Evolutionary conservation across 169 alveolate species (phyloP).

Genomic region (Plasmodium gonderi): DNA sequence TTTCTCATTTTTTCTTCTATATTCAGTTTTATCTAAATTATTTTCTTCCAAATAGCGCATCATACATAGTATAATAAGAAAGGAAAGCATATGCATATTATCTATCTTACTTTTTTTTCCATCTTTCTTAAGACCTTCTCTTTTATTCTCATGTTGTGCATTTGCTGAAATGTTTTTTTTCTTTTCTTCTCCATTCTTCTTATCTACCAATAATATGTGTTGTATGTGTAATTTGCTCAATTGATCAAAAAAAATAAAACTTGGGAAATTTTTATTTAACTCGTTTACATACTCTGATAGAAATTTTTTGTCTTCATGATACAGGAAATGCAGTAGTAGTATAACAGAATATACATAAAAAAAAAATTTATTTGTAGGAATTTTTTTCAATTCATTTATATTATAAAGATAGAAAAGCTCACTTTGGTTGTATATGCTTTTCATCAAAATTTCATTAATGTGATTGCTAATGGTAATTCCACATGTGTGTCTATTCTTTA

Average conservation of each 20-base stretch:
- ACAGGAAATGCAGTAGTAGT: constrained; percentile 1
- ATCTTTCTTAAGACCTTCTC: not conserved
- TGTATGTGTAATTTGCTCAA: not conserved
- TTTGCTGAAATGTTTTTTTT: not conserved
- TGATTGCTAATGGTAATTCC: not conserved
- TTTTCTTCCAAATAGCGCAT: constrained; percentile 35
- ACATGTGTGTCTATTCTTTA: constrained; percentile 5
- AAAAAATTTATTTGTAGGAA: constrained; percentile 46
- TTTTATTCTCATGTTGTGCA: not conserved
- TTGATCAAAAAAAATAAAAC: constrained; percentile 33
- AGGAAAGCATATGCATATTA: constrained; percentile 17
- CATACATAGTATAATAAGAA: constrained; percentile 15
- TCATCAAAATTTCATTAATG: constrained; percentile 16
- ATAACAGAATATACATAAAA: constrained; percentile 66
- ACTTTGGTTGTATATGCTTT: constrained; percentile 35
- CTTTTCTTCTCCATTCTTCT: not conserved
- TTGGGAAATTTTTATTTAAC: constrained; percentile 3
- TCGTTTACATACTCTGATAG: constrained; percentile 12
- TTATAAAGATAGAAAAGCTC: constrained; percentile 42
- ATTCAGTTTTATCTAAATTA: constrained; percentile 18
- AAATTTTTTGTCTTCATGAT: constrained; percentile 3
- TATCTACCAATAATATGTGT: not conserved
- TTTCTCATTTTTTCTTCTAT: constrained; percentile 9
- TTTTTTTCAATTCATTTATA: constrained; percentile 50
- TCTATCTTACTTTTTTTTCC: not conserved